These are phyloP conservation scores for Globisporangium parvum DNA, from an alignment of 352 stramenopile genomes.

Conservation along the genomic window DNA sequence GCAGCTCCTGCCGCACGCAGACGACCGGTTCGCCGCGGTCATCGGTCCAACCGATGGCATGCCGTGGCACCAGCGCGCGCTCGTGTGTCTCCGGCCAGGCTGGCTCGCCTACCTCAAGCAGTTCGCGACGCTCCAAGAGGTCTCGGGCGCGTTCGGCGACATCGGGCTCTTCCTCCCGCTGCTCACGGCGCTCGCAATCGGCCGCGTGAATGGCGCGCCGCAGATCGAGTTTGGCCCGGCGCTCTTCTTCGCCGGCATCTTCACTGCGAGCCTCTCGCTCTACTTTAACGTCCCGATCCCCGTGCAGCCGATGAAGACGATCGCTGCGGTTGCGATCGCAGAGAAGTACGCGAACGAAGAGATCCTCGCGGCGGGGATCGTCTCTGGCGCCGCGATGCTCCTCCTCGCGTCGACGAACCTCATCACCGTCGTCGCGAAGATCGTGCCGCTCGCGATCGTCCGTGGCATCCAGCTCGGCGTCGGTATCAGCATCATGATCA, in stretches of 20 bases:
- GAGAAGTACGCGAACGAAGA: slow-evolving; percentile 67
- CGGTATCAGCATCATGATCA: slow-evolving; percentile 80
- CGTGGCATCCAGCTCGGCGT: slow-evolving; percentile 90
- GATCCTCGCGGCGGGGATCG: slow-evolving; percentile 85
- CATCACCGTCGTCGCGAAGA: slow-evolving; percentile 85
- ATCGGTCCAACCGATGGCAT: slow-evolving; percentile 42
- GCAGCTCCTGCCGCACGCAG: slow-evolving; percentile 20
- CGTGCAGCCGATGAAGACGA: slow-evolving; percentile 96
- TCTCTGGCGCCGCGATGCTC: slow-evolving; percentile 69
- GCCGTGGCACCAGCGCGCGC: slow-evolving; percentile 37
- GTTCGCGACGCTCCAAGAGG: slow-evolving; percentile 71
- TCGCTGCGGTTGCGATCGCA: slow-evolving; percentile 86
- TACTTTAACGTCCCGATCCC: slow-evolving; percentile 91
- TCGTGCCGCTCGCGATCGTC: slow-evolving; percentile 88
- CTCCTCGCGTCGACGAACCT: slow-evolving; percentile 82
- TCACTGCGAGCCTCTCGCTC: slow-evolving; percentile 80
- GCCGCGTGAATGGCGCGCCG: slow-evolving; percentile 51
- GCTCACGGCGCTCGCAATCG: slow-evolving; percentile 85
- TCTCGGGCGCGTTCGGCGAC: slow-evolving; percentile 90
- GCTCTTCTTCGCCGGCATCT: slow-evolving; percentile 90
- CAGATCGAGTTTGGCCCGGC: slow-evolving; percentile 86
- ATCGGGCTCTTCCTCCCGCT: slow-evolving; percentile 92
- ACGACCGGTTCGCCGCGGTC: slow-evolving; percentile 30
- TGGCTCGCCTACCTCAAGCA: slow-evolving; percentile 56
- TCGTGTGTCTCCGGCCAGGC: slow-evolving; percentile 48